Evolutionary conservation across 2,329 filamentous ascomycete species (phyloP).

Genomic region (Ophiostoma pallidulum): DNA sequence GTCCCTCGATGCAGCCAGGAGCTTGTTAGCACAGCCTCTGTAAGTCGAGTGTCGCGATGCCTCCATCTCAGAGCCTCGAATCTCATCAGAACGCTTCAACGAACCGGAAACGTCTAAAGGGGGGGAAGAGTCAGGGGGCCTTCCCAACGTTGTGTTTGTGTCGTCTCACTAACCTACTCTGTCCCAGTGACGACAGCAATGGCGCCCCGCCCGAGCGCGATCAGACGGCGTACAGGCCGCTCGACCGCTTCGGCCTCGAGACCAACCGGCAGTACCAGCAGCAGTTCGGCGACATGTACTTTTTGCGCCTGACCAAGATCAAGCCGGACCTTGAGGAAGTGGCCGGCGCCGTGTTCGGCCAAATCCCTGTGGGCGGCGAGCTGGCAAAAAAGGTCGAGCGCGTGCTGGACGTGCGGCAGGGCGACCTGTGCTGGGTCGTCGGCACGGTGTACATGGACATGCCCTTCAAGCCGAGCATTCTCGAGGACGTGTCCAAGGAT

Average conservation of each 20-base stretch:
- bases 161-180: no score
- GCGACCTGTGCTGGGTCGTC: conserved; percentile 87
- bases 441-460: conserved; percentile 98
- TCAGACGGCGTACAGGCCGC: conserved; percentile 57
- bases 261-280: conserved; percentile 73
- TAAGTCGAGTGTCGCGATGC: no score
- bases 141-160: no score
- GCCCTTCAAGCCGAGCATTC: conserved; percentile 87
- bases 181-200: no score
- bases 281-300: conserved; percentile 98
- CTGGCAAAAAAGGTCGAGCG: conserved; percentile 67
- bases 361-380: conserved; percentile 67
- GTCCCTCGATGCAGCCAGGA: conserved; percentile 33
- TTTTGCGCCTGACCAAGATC: conserved; percentile 76
- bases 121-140: neutral
- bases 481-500: conserved; percentile 91
- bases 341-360: conserved; percentile 67
- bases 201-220: conserved; percentile 36
- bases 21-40: conserved; percentile 40
- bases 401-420: conserved; percentile 91
- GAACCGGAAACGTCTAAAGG: no score
- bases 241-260: conserved; percentile 65
- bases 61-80: no score
- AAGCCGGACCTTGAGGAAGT: conserved; percentile 72
- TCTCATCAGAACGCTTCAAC: no score